A percentile compares a stretch with the other conserved stretches of the same genome.
Conservation (phyloP, 768 basidiomycete species). For the Leccinellum albellum region DNA sequence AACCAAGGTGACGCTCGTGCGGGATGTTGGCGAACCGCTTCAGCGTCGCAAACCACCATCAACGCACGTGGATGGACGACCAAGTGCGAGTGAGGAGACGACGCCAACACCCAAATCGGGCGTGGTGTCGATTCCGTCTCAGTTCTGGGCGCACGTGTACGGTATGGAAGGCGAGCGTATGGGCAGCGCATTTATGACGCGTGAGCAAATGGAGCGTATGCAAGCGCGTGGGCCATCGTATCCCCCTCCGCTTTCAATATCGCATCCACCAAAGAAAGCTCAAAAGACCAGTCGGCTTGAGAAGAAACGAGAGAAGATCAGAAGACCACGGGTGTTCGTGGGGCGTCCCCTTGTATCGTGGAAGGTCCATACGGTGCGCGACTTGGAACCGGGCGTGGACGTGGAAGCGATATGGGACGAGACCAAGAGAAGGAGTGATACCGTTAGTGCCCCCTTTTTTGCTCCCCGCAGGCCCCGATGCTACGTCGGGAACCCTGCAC, state of each 20-base stretch:
- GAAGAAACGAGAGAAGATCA: neutral
- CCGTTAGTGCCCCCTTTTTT: neutral
- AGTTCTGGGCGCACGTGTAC: conserved; percentile 36
- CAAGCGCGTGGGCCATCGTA: neutral
- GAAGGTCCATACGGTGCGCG: conserved; percentile 18
- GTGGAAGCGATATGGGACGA: neutral
- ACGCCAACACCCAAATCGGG: conserved; percentile 3
- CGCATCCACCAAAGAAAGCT: neutral
- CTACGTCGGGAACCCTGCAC: conserved; percentile 17
- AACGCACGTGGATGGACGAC: neutral
- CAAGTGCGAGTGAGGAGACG: neutral
- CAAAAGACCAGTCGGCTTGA: neutral
- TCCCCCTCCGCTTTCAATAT: neutral
- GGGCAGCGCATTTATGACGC: conserved; percentile 26
- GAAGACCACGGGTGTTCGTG: conserved; percentile 22
- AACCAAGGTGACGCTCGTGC: conserved; percentile 23
- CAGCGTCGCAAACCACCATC: neutral
- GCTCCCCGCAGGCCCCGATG: conserved; percentile 5
- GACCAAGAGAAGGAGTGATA: neutral
- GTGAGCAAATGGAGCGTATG: conserved; percentile 4
- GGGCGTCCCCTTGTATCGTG: conserved; percentile 23
- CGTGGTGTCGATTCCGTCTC: neutral
- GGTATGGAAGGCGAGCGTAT: conserved; percentile 27
- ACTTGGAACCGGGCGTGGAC: conserved; percentile 19
- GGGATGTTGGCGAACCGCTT: conserved; percentile 6